A percentile compares a stretch with the other conserved stretches of the same genome.
phyloP scores from a whole-genome alignment of 345 rosid species.

The Adansonia digitata region DNA sequence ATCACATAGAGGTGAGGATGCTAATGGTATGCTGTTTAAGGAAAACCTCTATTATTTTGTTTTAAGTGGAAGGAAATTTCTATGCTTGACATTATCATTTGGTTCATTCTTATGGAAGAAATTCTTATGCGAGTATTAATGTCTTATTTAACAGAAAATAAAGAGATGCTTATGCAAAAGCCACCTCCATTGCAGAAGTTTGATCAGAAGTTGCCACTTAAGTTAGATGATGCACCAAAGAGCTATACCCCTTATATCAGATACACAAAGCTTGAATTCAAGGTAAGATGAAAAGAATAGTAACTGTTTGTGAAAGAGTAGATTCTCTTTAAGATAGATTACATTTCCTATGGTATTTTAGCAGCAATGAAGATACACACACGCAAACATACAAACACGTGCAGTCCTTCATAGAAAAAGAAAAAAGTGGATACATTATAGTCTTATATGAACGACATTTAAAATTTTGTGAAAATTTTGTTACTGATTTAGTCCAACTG shows the following conservation, averaged over 20 bases:
- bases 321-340: background rate
- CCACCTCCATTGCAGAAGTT: slow-evolving; percentile 27
- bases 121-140: slow-evolving; percentile 11
- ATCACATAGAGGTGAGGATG: slow-evolving; percentile 29
- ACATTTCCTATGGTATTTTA: background rate
- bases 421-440: background rate
- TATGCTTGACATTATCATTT: slow-evolving; percentile 9
- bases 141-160: slow-evolving; percentile 35
- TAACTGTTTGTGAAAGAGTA: background rate
- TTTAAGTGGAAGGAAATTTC: slow-evolving; percentile 5
- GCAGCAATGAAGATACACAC: background rate
- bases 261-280: slow-evolving; percentile 87
- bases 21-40: slow-evolving; percentile 17
- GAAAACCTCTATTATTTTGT: background rate
- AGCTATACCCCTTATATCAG: slow-evolving; percentile 77
- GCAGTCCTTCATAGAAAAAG: background rate
- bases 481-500: slow-evolving; percentile 3
- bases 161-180: slow-evolving; percentile 24
- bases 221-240: slow-evolving; percentile 31
- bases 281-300: slow-evolving; percentile 35
- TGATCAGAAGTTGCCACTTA: slow-evolving; percentile 11
- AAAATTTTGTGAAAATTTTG: background rate
- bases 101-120: background rate
- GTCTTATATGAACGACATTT: background rate
- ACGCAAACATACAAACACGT: background rate